Base-by-base conservation (phyloP, 2,329 filamentous ascomycete genomes). In the Myrmaecium sp. region DNA sequence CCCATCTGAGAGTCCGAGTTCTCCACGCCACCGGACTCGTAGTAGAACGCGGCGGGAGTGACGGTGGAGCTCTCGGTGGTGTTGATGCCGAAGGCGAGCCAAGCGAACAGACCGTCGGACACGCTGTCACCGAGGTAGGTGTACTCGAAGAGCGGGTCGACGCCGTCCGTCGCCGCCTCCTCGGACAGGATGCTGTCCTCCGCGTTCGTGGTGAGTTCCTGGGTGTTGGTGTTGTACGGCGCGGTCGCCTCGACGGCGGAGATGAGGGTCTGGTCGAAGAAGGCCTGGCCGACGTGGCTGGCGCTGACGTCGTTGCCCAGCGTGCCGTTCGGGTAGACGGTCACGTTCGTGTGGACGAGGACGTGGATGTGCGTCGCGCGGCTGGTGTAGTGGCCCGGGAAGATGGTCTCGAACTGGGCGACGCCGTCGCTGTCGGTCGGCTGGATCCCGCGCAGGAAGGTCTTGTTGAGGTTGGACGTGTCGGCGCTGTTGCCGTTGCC, bases 201-300 rank as follows among this genome's bases (percentile, higher is more conserved):
- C 8, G 46, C 49, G 38, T 73, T 72, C 19, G 41, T 48, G 4
- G 60, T 70, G 12, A 63, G 17, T 10, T 35, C 36, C 29, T 52
- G 47, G 13, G 39, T 52, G 38, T 58, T 58, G 30, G 46, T 53
- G 37, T 43, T 53, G 44, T 60, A 58, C 3, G 64, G 62, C 1
- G 41, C 31, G 1, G 48, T 52, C 6, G 44, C 43, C 33, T 69
- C 61, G 29, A 74, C 65, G 20, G 52, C 34, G 14, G 39, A 38
- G 36, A 68, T 60, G 6, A 76, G 59, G 34, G 57, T 53, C 42
- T 74, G 63, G 43, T 76, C 68, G 30, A 70, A 70, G 57, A 70
- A 76, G 26, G 71, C 41, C 43, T 78, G 71, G 11, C 71, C 70
- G 20, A 74, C 58, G 48, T 76, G 69, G 5, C 63, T 60, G 30